Evolutionary conservation across 164 flowering plant species (phyloP).

Genomic region (Vitis rupestris): DNA sequence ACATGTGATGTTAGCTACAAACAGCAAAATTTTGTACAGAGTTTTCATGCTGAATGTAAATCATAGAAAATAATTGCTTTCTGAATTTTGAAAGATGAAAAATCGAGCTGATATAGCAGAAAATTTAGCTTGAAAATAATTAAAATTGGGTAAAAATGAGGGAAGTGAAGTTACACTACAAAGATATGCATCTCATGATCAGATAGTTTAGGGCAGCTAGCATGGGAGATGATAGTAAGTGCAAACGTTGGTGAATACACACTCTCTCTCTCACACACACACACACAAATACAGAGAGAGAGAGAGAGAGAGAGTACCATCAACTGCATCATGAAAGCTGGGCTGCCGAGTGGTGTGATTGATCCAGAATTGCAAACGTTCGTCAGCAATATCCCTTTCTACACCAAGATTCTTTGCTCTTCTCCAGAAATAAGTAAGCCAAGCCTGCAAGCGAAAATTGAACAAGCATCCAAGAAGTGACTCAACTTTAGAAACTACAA

Average conservation of each 20-base stretch:
- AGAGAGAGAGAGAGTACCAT: slow-evolving; percentile 44
- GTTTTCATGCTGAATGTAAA: too few relatives aligned
- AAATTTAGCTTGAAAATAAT: too few relatives aligned
- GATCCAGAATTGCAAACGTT: slow-evolving; percentile 78
- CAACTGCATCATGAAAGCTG: slow-evolving; percentile 81
- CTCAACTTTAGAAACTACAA: background rate
- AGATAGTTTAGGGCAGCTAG: too few relatives aligned
- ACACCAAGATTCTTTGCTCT: slow-evolving; percentile 75
- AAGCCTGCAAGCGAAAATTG: slow-evolving; percentile 51
- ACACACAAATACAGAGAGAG: background rate
- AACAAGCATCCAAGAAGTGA: background rate
- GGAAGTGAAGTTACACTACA: too few relatives aligned
- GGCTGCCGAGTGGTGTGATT: slow-evolving; percentile 38
- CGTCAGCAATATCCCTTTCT: slow-evolving; percentile 78
- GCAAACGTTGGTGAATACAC: background rate
- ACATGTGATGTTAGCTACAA: background rate
- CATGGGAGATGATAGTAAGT: background rate
- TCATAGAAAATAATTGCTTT: too few relatives aligned
- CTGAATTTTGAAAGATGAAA: too few relatives aligned
- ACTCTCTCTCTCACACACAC: too few relatives aligned
- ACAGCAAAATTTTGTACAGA: background rate
- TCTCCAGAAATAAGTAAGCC: slow-evolving; percentile 94
- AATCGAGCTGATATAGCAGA: too few relatives aligned
- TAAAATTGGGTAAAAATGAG: too few relatives aligned
- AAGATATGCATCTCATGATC: too few relatives aligned